phyloP scores from a whole-genome alignment of 1,284 basidiomycete species.

The Tylopilus sp. region DNA sequence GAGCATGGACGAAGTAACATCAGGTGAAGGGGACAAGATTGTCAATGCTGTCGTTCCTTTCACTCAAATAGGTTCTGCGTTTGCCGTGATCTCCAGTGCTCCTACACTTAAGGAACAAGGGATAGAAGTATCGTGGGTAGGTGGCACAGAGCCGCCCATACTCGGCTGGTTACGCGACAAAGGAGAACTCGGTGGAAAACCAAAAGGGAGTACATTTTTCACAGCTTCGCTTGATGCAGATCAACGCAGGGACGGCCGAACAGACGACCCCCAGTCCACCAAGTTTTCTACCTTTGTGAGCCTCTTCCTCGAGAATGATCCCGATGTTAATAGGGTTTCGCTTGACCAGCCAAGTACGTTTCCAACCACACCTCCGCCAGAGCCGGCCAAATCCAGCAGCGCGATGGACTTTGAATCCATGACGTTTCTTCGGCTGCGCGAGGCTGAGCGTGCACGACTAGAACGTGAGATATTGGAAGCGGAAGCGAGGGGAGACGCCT shows the following conservation, averaged over 20 bases:
- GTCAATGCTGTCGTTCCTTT: conserved; percentile 81
- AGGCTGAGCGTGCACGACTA: conserved; percentile 80
- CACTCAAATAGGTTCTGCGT: conserved; percentile 77
- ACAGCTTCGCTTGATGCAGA: background rate
- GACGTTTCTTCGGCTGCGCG: conserved; percentile 84
- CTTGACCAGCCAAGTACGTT: conserved; percentile 35
- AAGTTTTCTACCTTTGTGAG: conserved; percentile 47
- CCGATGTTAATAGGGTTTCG: conserved; percentile 9
- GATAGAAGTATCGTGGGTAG: conserved; percentile 75
- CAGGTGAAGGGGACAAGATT: conserved; percentile 67
- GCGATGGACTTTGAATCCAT: conserved; percentile 79
- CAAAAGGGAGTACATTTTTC: background rate
- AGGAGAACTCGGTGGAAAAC: conserved; percentile 63
- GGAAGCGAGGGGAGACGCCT: conserved; percentile 55
- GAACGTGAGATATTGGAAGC: conserved; percentile 81
- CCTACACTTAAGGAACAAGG: conserved; percentile 46
- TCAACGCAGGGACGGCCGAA: background rate
- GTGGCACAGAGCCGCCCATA: conserved; percentile 80
- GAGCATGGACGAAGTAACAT: conserved; percentile 8
- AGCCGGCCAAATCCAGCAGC: conserved; percentile 38
- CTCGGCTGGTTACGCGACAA: conserved; percentile 80
- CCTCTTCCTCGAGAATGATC: background rate
- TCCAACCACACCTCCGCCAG: conserved; percentile 26
- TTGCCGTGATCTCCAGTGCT: conserved; percentile 74
- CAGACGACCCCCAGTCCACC: conserved; percentile 13